phyloP scores from a whole-genome alignment of 148 eudicot species.

The Rhododendron vialii region DNA sequence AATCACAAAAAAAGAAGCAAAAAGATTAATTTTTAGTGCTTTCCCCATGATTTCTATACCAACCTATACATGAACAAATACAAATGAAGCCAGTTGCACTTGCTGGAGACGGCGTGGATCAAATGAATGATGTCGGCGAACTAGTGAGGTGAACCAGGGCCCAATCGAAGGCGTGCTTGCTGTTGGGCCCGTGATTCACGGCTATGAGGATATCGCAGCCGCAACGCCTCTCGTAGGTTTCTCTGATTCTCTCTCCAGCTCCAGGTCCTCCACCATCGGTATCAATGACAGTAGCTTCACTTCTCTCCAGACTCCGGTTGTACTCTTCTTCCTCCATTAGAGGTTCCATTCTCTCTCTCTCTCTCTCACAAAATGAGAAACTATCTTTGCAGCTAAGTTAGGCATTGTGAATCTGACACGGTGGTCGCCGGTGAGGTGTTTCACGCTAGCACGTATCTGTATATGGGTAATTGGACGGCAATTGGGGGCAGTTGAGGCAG shows the following conservation, averaged over 20 bases:
- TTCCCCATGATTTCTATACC: not conserved
- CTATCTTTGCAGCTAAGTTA: no score
- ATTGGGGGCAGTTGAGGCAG: no score
- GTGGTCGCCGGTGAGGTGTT: no score
- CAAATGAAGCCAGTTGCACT: not conserved
- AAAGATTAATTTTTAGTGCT: no score
- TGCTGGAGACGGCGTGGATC: conserved; percentile 66
- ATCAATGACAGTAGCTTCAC: conserved; percentile 44
- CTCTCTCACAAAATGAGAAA: no score
- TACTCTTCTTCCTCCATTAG: conserved; percentile 35
- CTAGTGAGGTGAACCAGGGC: conserved; percentile 44
- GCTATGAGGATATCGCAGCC: conserved; percentile 64
- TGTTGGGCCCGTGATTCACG: conserved; percentile 73
- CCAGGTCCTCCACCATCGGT: conserved; percentile 43
- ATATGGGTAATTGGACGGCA: no score
- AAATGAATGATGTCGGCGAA: conserved; percentile 70
- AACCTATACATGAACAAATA: not conserved
- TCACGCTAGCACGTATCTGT: no score
- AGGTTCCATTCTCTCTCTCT: no score
- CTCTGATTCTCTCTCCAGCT: conserved; percentile 63
- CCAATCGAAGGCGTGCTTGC: conserved; percentile 93
- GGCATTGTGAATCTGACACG: no score
- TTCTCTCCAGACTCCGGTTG: conserved; percentile 37
- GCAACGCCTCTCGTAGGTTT: conserved; percentile 57
- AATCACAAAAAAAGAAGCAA: no score